Conservation (phyloP, 176 grass and related monocot species). For the maize (Zea mays) region Zm-B73-REFERENCE-NAM-5.0 NC_050103.1:105804501-105805000, state of each 20-base stretch:
- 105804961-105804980: conserved; percentile 22
- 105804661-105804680: background rate
- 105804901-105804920: background rate
- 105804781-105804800: background rate
- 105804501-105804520: too few species aligned
- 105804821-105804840: background rate
- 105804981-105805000: conserved; percentile 61
- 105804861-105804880: background rate
- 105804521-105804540: too few species aligned
- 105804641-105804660: background rate
- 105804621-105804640: background rate
- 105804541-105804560: too few species aligned
- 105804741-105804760: background rate
- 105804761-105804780: background rate
- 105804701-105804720: background rate
- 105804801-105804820: conserved; percentile 1
- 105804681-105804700: background rate
- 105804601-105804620: background rate
- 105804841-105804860: background rate
- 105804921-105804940: background rate
- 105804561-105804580: too few species aligned
- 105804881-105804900: background rate
- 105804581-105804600: too few species aligned
- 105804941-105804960: background rate
- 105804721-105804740: background rate